Conservation (phyloP, 2,329 filamentous ascomycete genomes). For the Botrytis cinerea region DNA sequence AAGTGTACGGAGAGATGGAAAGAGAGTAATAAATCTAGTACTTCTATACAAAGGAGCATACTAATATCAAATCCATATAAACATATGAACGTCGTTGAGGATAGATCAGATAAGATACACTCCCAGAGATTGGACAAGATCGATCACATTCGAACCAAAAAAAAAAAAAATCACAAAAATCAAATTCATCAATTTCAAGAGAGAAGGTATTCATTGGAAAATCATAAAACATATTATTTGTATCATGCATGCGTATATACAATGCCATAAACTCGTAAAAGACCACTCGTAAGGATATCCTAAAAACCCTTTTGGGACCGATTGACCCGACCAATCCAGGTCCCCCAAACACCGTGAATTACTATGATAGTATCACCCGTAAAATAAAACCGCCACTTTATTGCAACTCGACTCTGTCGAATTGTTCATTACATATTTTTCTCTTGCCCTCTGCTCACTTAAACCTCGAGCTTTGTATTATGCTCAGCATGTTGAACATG, state of each 20-base stretch:
- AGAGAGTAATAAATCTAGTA: neutral
- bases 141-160: neutral
- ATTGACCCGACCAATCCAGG: slow-evolving; percentile 5
- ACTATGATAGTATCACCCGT: neutral
- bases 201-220: neutral
- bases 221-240: slow-evolving; percentile 2
- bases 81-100: too few relatives aligned
- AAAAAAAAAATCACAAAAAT: neutral
- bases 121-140: neutral
- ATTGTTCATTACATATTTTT: neutral
- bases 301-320: neutral
- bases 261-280: slow-evolving; percentile 1
- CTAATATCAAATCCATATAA: neutral
- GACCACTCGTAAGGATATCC: neutral
- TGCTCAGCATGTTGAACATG: slow-evolving; percentile 9
- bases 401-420: neutral
- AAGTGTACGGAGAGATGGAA: too few relatives aligned
- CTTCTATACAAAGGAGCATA: neutral
- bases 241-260: slow-evolving; percentile 7
- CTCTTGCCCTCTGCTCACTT: neutral
- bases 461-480: neutral
- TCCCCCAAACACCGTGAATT: slow-evolving; percentile 14
- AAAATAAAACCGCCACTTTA: neutral
- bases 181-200: neutral
- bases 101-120: neutral